phyloP scores from a whole-genome alignment of 345 rosid species.

The Clarkia xantiana region DNA sequence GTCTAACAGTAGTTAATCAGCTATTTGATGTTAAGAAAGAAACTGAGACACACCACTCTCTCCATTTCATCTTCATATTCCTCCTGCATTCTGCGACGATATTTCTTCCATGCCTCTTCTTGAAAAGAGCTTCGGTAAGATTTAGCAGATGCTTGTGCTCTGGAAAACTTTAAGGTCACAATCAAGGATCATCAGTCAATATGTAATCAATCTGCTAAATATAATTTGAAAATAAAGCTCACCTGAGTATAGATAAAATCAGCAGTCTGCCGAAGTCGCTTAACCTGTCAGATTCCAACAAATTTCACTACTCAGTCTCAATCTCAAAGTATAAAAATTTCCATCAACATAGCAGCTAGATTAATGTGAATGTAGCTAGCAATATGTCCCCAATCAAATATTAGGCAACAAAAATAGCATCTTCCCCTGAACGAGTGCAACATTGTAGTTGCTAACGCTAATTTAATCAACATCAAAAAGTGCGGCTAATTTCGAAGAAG shows the following conservation, averaged over 20 bases:
- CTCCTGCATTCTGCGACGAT: conserved; percentile 81
- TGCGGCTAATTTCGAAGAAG: background rate
- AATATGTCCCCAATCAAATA: too few species aligned
- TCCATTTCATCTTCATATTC: conserved; percentile 94
- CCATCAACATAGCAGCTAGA: too few species aligned
- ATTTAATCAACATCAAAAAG: too few species aligned
- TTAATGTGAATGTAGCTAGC: too few species aligned
- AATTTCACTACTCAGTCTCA: background rate
- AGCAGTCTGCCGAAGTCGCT: conserved; percentile 64
- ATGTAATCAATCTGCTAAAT: background rate
- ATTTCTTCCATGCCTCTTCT: conserved; percentile 87
- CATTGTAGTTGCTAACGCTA: too few species aligned
- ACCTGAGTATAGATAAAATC: conserved; percentile 76
- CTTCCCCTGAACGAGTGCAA: too few species aligned
- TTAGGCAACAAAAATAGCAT: too few species aligned
- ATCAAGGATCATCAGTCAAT: conserved; percentile 8
- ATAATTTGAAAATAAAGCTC: conserved; percentile 4
- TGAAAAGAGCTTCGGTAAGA: conserved; percentile 64
- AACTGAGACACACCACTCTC: conserved; percentile 64
- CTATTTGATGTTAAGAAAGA: background rate
- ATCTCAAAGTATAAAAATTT: background rate
- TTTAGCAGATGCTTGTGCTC: conserved; percentile 48
- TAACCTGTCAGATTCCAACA: conserved; percentile 46
- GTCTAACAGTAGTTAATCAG: too few species aligned
- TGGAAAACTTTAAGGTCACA: conserved; percentile 31